Evolutionary conservation across 306 rosid species (phyloP).

Genomic region (Cucurbita maxima): DNA sequence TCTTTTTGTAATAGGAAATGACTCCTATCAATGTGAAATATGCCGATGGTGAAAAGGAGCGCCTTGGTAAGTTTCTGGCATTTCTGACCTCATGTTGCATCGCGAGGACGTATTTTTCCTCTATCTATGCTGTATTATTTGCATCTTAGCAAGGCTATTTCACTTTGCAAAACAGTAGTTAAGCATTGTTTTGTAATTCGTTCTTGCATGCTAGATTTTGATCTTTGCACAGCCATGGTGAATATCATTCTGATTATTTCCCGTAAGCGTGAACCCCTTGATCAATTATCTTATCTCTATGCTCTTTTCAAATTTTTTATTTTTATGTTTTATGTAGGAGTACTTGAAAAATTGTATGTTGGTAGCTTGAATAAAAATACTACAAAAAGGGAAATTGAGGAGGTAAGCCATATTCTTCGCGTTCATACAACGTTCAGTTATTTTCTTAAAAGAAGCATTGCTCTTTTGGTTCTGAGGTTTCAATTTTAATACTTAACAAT

Average conservation of each 20-base stretch:
- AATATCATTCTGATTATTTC: background rate
- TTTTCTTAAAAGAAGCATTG: slow-evolving; percentile 6
- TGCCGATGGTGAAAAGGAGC: slow-evolving; percentile 61
- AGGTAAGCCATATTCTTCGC: slow-evolving; percentile 31
- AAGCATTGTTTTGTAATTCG: background rate
- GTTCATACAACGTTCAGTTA: slow-evolving; percentile 7
- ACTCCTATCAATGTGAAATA: slow-evolving; percentile 51
- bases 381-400: slow-evolving; percentile 56
- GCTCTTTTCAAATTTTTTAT: slow-evolving; percentile 11
- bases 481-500: background rate
- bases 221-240: background rate
- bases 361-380: slow-evolving; percentile 40
- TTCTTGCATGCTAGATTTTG: background rate
- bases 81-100: background rate
- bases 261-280: background rate
- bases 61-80: slow-evolving; percentile 33
- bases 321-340: slow-evolving; percentile 26
- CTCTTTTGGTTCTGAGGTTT: background rate
- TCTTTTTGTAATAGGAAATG: slow-evolving; percentile 30
- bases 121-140: background rate
- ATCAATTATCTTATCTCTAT: background rate
- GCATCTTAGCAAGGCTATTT: background rate
- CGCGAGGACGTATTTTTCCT: background rate
- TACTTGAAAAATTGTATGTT: slow-evolving; percentile 54
- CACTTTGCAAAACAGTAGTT: background rate